Conservation (phyloP, 148 eudicot species). For the Rhododendron vialii region DNA sequence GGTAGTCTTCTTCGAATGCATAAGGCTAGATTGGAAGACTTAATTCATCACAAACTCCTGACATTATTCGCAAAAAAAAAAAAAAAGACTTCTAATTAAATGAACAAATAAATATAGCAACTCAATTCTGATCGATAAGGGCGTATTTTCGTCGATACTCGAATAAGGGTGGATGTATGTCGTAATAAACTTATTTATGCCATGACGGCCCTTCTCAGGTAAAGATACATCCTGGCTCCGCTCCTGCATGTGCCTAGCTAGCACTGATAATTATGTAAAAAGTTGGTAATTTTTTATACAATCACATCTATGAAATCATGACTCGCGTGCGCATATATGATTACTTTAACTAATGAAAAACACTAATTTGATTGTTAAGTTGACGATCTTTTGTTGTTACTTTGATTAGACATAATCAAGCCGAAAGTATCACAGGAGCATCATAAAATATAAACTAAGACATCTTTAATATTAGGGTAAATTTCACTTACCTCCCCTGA, state of each 20-base stretch:
- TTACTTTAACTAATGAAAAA: constrained; percentile 2
- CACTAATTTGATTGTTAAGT: constrained; percentile 7
- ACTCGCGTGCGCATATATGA: constrained; percentile 11
- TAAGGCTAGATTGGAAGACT: too few relatives aligned
- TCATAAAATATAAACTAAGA: not conserved
- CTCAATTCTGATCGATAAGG: not conserved
- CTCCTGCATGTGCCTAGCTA: not conserved
- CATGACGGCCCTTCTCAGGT: not conserved
- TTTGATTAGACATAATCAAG: constrained; percentile 15
- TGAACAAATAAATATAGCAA: not conserved
- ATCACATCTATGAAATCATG: constrained; percentile 11
- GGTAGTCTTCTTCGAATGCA: too few relatives aligned
- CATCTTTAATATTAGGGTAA: not conserved
- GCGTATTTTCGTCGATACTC: not conserved
- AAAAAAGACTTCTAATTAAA: not conserved
- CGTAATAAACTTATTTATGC: not conserved
- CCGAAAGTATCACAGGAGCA: constrained; percentile 5
- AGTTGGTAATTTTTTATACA: not conserved
- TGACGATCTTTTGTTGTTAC: not conserved
- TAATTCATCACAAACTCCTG: not conserved
- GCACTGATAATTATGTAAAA: not conserved
- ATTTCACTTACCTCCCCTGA: too few relatives aligned
- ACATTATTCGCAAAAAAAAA: not conserved
- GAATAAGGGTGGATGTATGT: not conserved
- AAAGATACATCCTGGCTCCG: not conserved